Conservation (phyloP, 2,329 filamentous ascomycete genomes). For the Nannizziopsis barbatae region DNA sequence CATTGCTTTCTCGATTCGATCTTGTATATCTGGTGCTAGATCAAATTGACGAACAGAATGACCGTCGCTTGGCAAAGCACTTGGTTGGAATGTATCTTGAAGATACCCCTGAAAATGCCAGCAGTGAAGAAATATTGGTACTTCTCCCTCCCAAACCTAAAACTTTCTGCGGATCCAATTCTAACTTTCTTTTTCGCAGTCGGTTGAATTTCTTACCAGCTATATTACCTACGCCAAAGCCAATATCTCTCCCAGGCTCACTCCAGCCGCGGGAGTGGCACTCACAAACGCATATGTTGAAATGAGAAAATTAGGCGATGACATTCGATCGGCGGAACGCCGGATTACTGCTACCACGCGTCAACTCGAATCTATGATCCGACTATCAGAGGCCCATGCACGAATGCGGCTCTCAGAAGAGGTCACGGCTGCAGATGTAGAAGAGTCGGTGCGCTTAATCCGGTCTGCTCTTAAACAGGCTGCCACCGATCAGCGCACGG, state of each 20-base stretch:
- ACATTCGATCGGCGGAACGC: slow-evolving; percentile 77
- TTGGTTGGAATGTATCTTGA: slow-evolving; percentile 94
- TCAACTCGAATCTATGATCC: slow-evolving; percentile 97
- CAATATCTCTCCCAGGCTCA: slow-evolving; percentile 72
- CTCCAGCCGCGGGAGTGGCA: slow-evolving; percentile 66
- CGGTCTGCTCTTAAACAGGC: slow-evolving; percentile 90
- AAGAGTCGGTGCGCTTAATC: slow-evolving; percentile 85
- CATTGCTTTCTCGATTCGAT: slow-evolving; percentile 89
- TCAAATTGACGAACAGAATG: slow-evolving; percentile 77
- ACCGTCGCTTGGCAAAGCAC: slow-evolving; percentile 82
- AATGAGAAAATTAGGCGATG: slow-evolving; percentile 87
- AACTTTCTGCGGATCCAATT: not conserved
- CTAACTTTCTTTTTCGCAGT: slow-evolving; percentile 39
- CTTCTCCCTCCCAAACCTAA: slow-evolving; percentile 30
- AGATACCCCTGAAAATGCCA: slow-evolving; percentile 77
- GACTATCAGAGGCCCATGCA: slow-evolving; percentile 86
- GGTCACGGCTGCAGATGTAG: slow-evolving; percentile 72
- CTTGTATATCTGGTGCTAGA: slow-evolving; percentile 94
- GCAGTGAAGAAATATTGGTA: slow-evolving; percentile 67
- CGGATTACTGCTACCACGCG: slow-evolving; percentile 95
- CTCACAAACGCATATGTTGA: slow-evolving; percentile 81
- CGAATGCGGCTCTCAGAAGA: slow-evolving; percentile 79
- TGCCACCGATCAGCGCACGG: slow-evolving; percentile 82
- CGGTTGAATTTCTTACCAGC: slow-evolving; percentile 86
- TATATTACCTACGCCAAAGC: slow-evolving; percentile 95